Base-by-base conservation (phyloP, 768 basidiomycete species). In the Mycena maculata region DNA sequence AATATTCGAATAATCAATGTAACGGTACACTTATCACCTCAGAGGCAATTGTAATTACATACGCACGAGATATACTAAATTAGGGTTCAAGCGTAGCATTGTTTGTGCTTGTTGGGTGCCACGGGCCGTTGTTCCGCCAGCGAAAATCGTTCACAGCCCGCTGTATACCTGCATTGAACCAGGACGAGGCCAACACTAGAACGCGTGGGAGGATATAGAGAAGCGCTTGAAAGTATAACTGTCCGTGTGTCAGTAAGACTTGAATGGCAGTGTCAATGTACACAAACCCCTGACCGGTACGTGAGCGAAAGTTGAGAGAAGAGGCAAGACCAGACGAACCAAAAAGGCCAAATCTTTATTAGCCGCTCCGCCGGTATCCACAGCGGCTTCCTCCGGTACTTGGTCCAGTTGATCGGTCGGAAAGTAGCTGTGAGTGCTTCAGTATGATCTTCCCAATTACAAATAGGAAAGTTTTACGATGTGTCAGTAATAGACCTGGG, bases 321-420 rank as follows among this genome's bases (percentile, higher is more conserved):
- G 33, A 36, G 13, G 33, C 13, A 36, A 36, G 13, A 36, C 6
- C 33, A 36, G 13, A 36, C 8, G 8, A 36, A 36, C 33, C 16
- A 90, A 83, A 79, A 90, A 90, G n/a, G 89, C 88, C 42, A 90
- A 75, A 76, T 90, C 89, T 71, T 86, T 88, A 74, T 82, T 79
- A 28, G 86, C 82, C 22, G 76, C 82, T 48, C 78, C 76, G 1
- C 69, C 71, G 53, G 81, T 68, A 42, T 86, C 81, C 27, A 77
- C 67, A 27, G 82, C 71, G 13, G 76, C 70, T 66, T 86, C 85
- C 53, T 86, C 85, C 12, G 87, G 81, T 2, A 72, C 90, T 78
- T 95, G 92, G 62, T 96, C 94, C 60, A 96, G 85, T 72, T 97
- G 95, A 66, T 98, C 95, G 2, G 93, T 96, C 1, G 96, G 96